Percentiles rank a stretch among this genome's conserved stretches.
These are phyloP conservation scores for Starmerella potacharoeniae DNA, from an alignment of 805 yeast genomes.

Conservation along the genomic window DNA sequence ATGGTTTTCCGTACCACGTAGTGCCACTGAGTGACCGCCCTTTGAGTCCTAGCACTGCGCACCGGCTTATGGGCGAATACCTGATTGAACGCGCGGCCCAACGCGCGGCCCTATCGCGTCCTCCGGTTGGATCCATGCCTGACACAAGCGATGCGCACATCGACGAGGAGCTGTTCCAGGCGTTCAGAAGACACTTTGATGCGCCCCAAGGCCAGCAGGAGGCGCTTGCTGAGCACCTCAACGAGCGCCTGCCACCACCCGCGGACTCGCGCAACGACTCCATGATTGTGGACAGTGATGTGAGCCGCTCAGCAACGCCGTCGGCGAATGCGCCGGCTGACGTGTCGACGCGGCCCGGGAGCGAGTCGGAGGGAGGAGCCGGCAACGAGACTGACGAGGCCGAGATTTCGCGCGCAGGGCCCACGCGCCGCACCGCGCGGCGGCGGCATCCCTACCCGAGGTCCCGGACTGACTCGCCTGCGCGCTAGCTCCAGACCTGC, in stretches of 20 bases:
- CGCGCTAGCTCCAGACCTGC: no score
- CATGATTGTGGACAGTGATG: background rate
- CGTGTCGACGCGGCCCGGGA: no score
- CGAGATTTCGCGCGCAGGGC: conserved; percentile 1
- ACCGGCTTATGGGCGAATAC: no score
- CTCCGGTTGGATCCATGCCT: no score
- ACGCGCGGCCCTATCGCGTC: no score
- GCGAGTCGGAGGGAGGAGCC: background rate
- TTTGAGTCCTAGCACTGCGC: no score
- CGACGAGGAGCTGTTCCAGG: conserved; percentile 3
- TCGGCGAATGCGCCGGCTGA: background rate
- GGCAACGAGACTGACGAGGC: background rate
- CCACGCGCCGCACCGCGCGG: background rate
- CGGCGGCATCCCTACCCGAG: conserved; percentile 3
- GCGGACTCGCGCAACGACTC: background rate
- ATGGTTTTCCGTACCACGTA: no score
- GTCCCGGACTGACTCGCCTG: background rate
- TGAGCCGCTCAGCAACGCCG: background rate
- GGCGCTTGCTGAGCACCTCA: background rate
- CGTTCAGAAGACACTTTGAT: conserved; percentile 6
- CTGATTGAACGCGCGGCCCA: no score
- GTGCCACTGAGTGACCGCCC: no score
- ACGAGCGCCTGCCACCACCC: conserved; percentile 1
- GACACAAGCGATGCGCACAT: background rate
- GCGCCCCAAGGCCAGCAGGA: background rate